Percentiles rank a stretch among this genome's conserved stretches.
These are phyloP conservation scores for Fusarium protoensiforme DNA, from an alignment of 2,329 filamentous ascomycete species.

Conservation along the genomic window DNA sequence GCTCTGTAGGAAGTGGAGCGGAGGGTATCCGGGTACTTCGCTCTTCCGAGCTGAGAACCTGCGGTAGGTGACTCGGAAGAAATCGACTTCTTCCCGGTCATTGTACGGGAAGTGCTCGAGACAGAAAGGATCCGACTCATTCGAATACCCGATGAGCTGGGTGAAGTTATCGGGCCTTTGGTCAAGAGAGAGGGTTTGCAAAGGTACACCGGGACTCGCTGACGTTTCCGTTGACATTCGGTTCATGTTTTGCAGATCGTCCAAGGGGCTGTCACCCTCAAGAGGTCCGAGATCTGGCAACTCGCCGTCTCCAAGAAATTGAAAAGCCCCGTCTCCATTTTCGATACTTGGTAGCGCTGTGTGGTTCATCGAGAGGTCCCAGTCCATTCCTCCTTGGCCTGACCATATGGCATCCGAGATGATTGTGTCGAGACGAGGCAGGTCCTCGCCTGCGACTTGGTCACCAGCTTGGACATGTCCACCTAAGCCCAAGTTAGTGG, in stretches of 20 bases:
- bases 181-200: not conserved
- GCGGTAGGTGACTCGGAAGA: slow-evolving; percentile 39
- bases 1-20: not conserved
- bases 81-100: slow-evolving; percentile 35
- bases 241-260: not conserved
- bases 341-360: not conserved
- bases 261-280: not conserved
- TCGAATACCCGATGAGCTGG: not conserved
- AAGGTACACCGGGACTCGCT: not conserved
- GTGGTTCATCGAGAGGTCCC: not conserved
- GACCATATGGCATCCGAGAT: not conserved
- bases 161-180: not conserved
- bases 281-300: not conserved
- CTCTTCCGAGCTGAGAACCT: not conserved
- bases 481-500: not conserved
- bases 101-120: slow-evolving; percentile 12
- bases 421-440: not conserved
- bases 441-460: not conserved
- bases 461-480: not conserved
- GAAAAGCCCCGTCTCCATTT: not conserved
- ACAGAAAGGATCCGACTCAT: slow-evolving; percentile 2
- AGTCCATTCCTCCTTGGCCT: not conserved
- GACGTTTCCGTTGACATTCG: not conserved
- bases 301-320: not conserved
- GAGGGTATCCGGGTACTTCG: not conserved